Base-by-base conservation (phyloP, 345 rosid species). In the Aethionema arabicum region DNA sequence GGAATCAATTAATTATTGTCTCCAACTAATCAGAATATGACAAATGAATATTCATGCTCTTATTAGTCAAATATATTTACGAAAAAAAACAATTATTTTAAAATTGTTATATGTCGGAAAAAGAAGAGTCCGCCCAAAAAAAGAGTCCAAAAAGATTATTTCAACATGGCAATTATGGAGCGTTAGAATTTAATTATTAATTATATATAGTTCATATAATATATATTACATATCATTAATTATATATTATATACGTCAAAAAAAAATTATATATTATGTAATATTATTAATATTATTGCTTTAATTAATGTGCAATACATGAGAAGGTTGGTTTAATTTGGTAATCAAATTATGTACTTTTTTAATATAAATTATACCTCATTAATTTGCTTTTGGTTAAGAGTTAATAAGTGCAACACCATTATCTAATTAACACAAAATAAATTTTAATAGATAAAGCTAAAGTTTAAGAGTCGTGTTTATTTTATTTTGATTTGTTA, bases 11-110 rank as follows among this genome's bases (percentile, higher is more conserved):
- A 35, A 41, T 15, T 13, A 58, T 58, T 45, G 66, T 57, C 65
- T 35, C 49, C 66, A 71, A 60, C 70, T 49, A 64, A 71, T 64
- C 75, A 52, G 41, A 36, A 71, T 14, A 57, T 57, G 70, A 63
- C 74, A 64, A 71, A 58, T 63, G 21, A 15, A 49, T 49, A 12
- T 39, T 40, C 57, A 32, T 51, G 40, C 32, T 42, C 52, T 32
- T 67, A 32, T 40, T 67, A 8, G 7, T 32, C 42, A 54, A 21
- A 29, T n/a, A 61, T 16, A 45, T 31, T 38, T n/a, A 47, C 62
- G 10, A 55, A 39, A 7, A 9, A 15, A 38, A 11, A 46, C 56
- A 39, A 11, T 6, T 48, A 0, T 32, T 56, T 63, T 11, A 8
- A 40, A 7, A 50, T 44, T 63, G 32, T 43, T 64, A 47, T 30